Base-by-base conservation (phyloP, 768 basidiomycete species). In the Omphalotus guepiniiformis region DNA sequence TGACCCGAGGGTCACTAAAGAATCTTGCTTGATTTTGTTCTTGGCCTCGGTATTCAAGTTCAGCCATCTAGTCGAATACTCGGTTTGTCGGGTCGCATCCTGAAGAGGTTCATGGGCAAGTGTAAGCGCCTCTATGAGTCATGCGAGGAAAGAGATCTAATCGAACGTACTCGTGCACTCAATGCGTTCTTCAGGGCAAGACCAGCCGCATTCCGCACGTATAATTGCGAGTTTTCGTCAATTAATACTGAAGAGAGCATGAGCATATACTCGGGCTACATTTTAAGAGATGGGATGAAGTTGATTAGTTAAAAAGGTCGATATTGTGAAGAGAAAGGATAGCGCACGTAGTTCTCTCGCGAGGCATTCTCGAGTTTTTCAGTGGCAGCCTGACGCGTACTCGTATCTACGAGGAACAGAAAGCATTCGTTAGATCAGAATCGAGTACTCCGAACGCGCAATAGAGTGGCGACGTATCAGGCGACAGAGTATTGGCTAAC, bases 121-220 rank as follows among this genome's bases (percentile, higher is more conserved):
- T 26, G 23, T 12, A 4, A 7, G 36, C 6, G 11, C n/a, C n/a
- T n/a, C n/a, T n/a, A n/a, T n/a, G n/a, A n/a, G 5, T 19, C 9
- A 40, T 19, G 12, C 16, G 18, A 29, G 15, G 25, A n/a, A 51
- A 48, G 36, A 29, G 45, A 47, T 48, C 8, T 58, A n/a, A n/a
- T n/a, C n/a, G 54, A 58, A 71, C 90, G 67, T 72, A 97, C 95
- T 59, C 91, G 76, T 51, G 94, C 92, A 27, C 85, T 80, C 49
- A 99, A 69, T 51, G 93, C 80, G 67, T 99, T 99, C 80, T 98
- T 99, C 67, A 99, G 74, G 16, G 95, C 94, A 42, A 99, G 76
- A 63, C 92, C 93, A 19, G 96, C 94, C n/a, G 95, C 93, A 61
- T 90, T 95, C 55, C 96, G 78, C 43, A 94, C 80, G 63, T 92